Conservation (phyloP, 2,329 filamentous ascomycete species). For the Meredithiella fracta region DNA sequence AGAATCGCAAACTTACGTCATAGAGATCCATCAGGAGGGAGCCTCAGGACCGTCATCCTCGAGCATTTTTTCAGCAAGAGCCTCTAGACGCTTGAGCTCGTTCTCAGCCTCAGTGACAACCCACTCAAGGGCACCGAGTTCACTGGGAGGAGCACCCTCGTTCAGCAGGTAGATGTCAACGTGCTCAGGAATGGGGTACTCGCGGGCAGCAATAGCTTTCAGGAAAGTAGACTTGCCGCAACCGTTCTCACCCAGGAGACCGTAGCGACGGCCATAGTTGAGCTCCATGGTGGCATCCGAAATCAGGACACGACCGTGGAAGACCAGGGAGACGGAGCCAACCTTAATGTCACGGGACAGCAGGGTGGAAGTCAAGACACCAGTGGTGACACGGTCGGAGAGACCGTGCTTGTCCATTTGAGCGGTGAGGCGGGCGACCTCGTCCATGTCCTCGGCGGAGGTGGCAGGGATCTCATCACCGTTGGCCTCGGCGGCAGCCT, state of each 20-base stretch:
- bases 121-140: slow-evolving; percentile 89
- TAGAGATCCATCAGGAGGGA: slow-evolving; percentile 81
- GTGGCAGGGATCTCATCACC: slow-evolving; percentile 60
- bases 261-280: slow-evolving; percentile 82
- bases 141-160: slow-evolving; percentile 79
- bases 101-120: slow-evolving; percentile 87
- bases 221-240: slow-evolving; percentile 97
- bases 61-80: slow-evolving; percentile 72
- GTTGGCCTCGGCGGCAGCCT: slow-evolving; percentile 37
- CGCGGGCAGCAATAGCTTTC: slow-evolving; percentile 83
- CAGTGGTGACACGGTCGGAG: slow-evolving; percentile 94
- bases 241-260: slow-evolving; percentile 93
- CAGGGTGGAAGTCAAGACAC: slow-evolving; percentile 73
- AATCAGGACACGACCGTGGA: slow-evolving; percentile 94
- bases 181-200: slow-evolving; percentile 90
- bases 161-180: slow-evolving; percentile 97
- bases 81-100: slow-evolving; percentile 81
- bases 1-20: slow-evolving; percentile 51
- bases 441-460: slow-evolving; percentile 54
- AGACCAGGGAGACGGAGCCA: slow-evolving; percentile 79
- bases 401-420: slow-evolving; percentile 95
- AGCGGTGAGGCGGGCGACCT: slow-evolving; percentile 71
- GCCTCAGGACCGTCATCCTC: slow-evolving; percentile 87
- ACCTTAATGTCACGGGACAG: slow-evolving; percentile 94
- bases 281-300: slow-evolving; percentile 88